phyloP scores from a whole-genome alignment of 2,329 filamentous ascomycete genomes.

The Penicillium sp. region DNA sequence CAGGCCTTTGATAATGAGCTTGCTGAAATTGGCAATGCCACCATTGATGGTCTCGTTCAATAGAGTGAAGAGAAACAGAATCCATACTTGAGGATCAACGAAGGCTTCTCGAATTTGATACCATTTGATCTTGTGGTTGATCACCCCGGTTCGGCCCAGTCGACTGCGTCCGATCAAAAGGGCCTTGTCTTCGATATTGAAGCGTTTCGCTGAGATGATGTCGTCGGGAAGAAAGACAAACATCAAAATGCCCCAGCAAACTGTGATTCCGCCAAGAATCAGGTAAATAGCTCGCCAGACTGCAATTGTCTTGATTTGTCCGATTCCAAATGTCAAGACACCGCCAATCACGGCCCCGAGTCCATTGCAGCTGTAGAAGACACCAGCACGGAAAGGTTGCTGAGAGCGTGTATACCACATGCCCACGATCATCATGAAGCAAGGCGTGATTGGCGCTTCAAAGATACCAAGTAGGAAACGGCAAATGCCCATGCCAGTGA shows the following conservation, averaged over 20 bases:
- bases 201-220: slow-evolving; percentile 44
- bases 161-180: slow-evolving; percentile 43
- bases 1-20: slow-evolving; percentile 50
- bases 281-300: slow-evolving; percentile 50
- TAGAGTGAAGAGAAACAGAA: slow-evolving; percentile 48
- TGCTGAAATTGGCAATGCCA: slow-evolving; percentile 58
- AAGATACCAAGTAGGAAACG: slow-evolving; percentile 51
- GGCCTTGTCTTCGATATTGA: slow-evolving; percentile 47
- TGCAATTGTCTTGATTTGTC: slow-evolving; percentile 43
- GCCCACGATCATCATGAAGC: slow-evolving; percentile 53
- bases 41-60: slow-evolving; percentile 55
- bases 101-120: slow-evolving; percentile 52
- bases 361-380: slow-evolving; percentile 46
- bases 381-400: slow-evolving; percentile 49
- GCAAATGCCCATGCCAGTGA: slow-evolving; percentile 45
- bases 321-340: slow-evolving; percentile 36
- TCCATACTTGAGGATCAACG: slow-evolving; percentile 47
- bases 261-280: slow-evolving; percentile 47
- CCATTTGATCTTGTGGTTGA: slow-evolving; percentile 51
- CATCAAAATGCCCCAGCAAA: slow-evolving; percentile 44
- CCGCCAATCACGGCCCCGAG: slow-evolving; percentile 38
- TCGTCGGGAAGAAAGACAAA: slow-evolving; percentile 46
- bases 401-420: slow-evolving; percentile 53
- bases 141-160: slow-evolving; percentile 45
- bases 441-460: slow-evolving; percentile 51